Evolutionary conservation across 495 filamentous ascomycete species (phyloP), one percentile per base, ranked within the genome.

Genomic region (Chaetomium tenue): DNA sequence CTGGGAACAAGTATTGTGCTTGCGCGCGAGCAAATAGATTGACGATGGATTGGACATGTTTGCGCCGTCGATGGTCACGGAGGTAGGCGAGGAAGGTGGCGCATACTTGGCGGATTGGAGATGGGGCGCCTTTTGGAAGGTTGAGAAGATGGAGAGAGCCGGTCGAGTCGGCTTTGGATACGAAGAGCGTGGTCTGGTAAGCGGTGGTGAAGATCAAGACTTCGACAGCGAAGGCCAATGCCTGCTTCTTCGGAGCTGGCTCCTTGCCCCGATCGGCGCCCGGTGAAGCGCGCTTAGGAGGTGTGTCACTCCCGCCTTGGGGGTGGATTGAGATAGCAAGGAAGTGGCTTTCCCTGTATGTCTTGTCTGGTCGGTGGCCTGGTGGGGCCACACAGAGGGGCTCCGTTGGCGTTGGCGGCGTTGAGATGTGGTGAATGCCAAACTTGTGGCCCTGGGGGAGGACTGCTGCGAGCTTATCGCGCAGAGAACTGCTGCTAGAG

Each of bases 91-190:
- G 77, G 71, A 98, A 97, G 11, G 86, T 85, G 23, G 86, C 83
- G 40, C 86, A 86, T 56, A 97, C 82, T 18, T 86, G 77, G 71
- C 86, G 85, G 33, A 97, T 80, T 0, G 91, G 86, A 1, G 92
- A 97, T 1, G 87, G 83, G 5, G 84, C 84, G 20, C 83, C 83
- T 52, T 81, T 78, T 3, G 83, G 79, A 1, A 88, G 72, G 33
- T 83, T 76, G 44, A 92, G 82, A 0, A 88, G 78, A 70, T 89
- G 81, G 28, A 97, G 76, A 68, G 90, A 93, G 53, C 94, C 94
- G 2, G 93, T 97, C 18, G 93, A 97, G 76, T 99, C 94, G 55
- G 94, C 94, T 77, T 99, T 99, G 61, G 91, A 92, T 44, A 99
- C 88, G 76, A 98, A 99, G 40, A 98, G 83, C 42, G 88, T 96